Evolutionary conservation across 257 asterid species (phyloP), one percentile per base, ranked within the genome.

Genomic region (Salvia hispanica): DNA sequence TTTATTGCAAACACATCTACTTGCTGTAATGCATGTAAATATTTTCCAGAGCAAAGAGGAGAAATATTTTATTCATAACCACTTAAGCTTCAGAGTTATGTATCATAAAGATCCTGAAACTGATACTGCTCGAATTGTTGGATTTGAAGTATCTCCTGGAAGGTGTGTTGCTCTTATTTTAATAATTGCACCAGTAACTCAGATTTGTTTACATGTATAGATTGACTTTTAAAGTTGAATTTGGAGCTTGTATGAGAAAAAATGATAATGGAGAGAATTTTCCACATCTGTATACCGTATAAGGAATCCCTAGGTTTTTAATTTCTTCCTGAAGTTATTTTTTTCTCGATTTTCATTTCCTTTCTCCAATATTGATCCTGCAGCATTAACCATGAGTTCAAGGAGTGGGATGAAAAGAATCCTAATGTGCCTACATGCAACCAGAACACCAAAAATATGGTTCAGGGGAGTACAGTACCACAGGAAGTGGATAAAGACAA

Each of bases 11-110:
- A n/a, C 33, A 34, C 58, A 2, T 36, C 47, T 47, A 36, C 62
- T 72, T 72, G 66, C 8, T 53, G 55, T 36, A 57, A 71, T 61
- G 47, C 58, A 58, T 76, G 62, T 70, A 53, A 47, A 72, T 74
- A 6, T 64, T 52, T 48, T 63, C 58, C 89, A 90, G 97, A 90
- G 94, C 76, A 90, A 90, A 78, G 97, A 86, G 80, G 95, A 86
- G 80, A 90, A 82, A 76, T 88, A 90, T 83, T 90, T 90, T 62
- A 85, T 90, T 67, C 75, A 90, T 74, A 90, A 90, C 83, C 97
- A 90, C 80, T 77, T 90, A 68, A 90, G 97, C 86, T 90, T 90
- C 84, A 85, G 94, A 77, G 97, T 90, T 73, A 90, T 84, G 97
- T 90, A 78, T 82, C 95, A 90, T 66, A 84, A 69, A 72, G 97